These are phyloP conservation scores for Tilletiopsis washingtonensis DNA, from an alignment of 1,284 basidiomycete species.

Conservation along the genomic window DNA sequence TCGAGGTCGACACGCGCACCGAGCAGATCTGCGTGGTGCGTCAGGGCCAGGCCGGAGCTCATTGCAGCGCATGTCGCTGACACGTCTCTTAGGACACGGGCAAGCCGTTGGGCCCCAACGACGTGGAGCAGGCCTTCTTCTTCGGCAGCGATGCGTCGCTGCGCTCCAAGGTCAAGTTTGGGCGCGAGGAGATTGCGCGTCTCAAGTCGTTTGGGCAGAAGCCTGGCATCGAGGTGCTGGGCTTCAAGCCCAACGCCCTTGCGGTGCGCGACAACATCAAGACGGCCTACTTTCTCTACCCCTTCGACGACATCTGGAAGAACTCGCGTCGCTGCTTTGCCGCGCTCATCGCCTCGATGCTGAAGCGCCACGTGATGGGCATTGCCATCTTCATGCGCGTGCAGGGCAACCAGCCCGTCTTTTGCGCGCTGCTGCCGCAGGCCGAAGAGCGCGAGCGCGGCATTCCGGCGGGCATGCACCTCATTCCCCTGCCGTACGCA, in stretches of 20 bases:
- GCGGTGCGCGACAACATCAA: constrained; percentile 81
- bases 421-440: constrained; percentile 73
- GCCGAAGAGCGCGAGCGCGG: constrained; percentile 62
- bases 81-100: constrained; percentile 48
- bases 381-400: constrained; percentile 66
- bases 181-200: constrained; percentile 68
- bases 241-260: constrained; percentile 64
- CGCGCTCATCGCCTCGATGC: constrained; percentile 74
- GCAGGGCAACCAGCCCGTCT: constrained; percentile 65
- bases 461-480: constrained; percentile 76
- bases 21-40: constrained; percentile 78
- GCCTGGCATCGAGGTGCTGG: constrained; percentile 72
- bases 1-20: constrained; percentile 66
- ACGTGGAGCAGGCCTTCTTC: constrained; percentile 47
- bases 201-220: constrained; percentile 55
- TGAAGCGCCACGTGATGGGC: constrained; percentile 73
- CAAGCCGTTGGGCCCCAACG: constrained; percentile 42
- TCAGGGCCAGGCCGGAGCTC: constrained; percentile 63
- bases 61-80: too few species aligned
- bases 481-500: constrained; percentile 81
- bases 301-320: constrained; percentile 67
- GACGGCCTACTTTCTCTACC: constrained; percentile 84
- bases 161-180: constrained; percentile 65
- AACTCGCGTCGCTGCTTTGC: constrained; percentile 61
- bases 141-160: constrained; percentile 29